Conservation (phyloP, 441 rosid species). For the Erodium texanum region DNA sequence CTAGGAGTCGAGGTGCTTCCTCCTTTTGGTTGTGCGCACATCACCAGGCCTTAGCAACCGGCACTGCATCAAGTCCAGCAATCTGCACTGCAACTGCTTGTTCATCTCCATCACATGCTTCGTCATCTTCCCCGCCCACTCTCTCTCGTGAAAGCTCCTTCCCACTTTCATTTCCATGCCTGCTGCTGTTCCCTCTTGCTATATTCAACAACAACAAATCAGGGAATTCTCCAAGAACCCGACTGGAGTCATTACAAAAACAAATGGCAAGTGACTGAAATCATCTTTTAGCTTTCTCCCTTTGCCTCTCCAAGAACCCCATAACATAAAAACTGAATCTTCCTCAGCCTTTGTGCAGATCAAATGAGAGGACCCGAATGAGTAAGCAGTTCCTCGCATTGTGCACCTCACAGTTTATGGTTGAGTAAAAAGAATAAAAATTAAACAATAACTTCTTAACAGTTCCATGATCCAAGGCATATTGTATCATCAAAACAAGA, state of each 20-base stretch:
- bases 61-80: constrained; percentile 37
- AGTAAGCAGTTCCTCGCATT: too few species aligned
- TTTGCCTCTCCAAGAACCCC: too few species aligned
- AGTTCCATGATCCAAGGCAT: background rate
- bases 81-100: constrained; percentile 32
- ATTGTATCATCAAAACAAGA: background rate
- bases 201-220: background rate
- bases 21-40: constrained; percentile 9
- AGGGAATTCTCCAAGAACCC: background rate
- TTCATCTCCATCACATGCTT: constrained; percentile 46
- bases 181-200: constrained; percentile 30
- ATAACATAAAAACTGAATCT: too few species aligned
- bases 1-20: constrained; percentile 21
- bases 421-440: background rate
- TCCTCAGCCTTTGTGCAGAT: background rate
- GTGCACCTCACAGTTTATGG: too few species aligned
- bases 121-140: constrained; percentile 35
- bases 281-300: too few species aligned
- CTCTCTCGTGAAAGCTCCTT: constrained; percentile 22
- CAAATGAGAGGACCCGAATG: too few species aligned
- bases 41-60: constrained; percentile 19
- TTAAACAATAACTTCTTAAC: background rate
- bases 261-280: too few species aligned
- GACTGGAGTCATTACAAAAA: too few species aligned
- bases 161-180: constrained; percentile 36